phyloP scores from a whole-genome alignment of 164 flowering plant species.

The Vitis cinerea region DNA sequence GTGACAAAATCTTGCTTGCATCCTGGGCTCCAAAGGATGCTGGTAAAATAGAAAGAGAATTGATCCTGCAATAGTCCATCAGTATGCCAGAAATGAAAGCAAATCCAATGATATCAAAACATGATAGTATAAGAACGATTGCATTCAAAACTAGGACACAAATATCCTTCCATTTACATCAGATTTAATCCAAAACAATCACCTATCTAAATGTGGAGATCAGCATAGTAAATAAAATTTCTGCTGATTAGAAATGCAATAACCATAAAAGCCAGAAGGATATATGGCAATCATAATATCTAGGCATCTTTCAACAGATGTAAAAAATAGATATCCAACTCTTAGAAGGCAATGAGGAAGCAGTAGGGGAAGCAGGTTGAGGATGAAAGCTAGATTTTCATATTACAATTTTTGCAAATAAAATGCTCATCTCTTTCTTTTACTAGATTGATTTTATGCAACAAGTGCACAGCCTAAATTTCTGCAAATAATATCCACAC shows the following conservation, averaged over 20 bases:
- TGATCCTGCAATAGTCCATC: constrained; percentile 59
- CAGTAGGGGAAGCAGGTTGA: too few relatives aligned
- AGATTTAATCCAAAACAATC: not conserved
- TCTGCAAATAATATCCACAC: too few relatives aligned
- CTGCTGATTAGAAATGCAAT: not conserved
- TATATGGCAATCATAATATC: too few relatives aligned
- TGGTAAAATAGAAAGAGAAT: constrained; percentile 80
- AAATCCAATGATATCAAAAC: not conserved
- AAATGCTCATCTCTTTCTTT: too few relatives aligned
- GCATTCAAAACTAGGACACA: not conserved
- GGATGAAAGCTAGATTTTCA: too few relatives aligned
- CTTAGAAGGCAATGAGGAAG: too few relatives aligned
- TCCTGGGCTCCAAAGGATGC: constrained; percentile 72
- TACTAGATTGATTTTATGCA: too few relatives aligned
- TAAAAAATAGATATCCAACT: too few relatives aligned
- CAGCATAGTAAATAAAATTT: not conserved
- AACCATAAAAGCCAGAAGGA: not conserved
- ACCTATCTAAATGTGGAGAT: not conserved
- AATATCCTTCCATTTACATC: not conserved
- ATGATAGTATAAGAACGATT: not conserved
- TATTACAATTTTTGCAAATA: too few relatives aligned
- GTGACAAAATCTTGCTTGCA: constrained; percentile 75
- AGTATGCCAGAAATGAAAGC: constrained; percentile 4
- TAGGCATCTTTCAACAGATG: too few relatives aligned
- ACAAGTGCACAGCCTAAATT: too few relatives aligned